Percentiles rank a stretch among this genome's conserved stretches.
Conservation (phyloP, 2,329 filamentous ascomycete genomes). For the Capronia americana region DNA sequence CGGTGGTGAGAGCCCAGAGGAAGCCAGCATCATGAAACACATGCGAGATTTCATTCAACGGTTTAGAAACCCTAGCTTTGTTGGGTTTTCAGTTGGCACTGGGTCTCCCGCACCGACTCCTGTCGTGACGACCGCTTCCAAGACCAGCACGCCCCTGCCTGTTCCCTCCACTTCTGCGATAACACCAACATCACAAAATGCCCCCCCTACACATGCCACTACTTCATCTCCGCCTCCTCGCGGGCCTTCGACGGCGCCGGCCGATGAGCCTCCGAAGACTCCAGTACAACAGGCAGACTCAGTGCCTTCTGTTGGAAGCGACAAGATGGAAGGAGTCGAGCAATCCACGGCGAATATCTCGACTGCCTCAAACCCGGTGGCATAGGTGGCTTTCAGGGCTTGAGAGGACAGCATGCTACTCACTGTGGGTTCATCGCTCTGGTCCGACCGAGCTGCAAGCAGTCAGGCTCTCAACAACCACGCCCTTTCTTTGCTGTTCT, state of each 20-base stretch:
- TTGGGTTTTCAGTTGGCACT: conserved; percentile 31
- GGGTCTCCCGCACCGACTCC: conserved; percentile 26
- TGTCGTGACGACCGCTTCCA: not conserved
- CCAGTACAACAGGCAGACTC: not conserved
- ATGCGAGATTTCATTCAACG: conserved; percentile 34
- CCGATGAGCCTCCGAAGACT: not conserved
- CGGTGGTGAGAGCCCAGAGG: conserved; percentile 36
- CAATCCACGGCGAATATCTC: not conserved
- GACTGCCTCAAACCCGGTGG: not conserved
- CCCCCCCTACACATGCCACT: not conserved
- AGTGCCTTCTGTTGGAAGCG: not conserved
- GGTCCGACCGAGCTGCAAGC: not conserved
- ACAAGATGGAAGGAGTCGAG: conserved; percentile 4
- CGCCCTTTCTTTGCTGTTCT: not conserved
- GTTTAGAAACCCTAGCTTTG: conserved; percentile 38
- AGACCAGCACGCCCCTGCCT: conserved; percentile 14
- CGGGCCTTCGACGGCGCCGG: not conserved
- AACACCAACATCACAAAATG: not conserved
- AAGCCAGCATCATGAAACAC: conserved; percentile 37
- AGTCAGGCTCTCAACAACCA: not conserved
- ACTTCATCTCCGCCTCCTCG: not conserved
- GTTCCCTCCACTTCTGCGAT: not conserved
- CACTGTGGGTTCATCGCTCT: not conserved
- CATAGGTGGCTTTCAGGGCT: not conserved
- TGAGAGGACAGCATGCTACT: not conserved